Evolutionary conservation across 2,329 filamentous ascomycete species (phyloP), one percentile per base, ranked within the genome.

Genomic region (Annulohypoxylon truncatum): DNA sequence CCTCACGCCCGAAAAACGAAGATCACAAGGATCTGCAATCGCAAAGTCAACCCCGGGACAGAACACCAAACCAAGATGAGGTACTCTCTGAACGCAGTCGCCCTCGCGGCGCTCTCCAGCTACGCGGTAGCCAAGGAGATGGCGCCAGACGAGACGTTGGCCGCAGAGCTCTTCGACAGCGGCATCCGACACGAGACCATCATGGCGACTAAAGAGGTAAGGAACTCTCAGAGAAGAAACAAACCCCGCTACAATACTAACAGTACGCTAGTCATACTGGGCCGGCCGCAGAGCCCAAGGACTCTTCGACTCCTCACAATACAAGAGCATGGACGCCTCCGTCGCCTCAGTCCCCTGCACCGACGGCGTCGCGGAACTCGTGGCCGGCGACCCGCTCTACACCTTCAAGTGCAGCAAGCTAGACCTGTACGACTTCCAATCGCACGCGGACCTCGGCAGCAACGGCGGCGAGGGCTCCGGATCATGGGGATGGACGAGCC

Each of bases 401-500:
- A 68, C 70, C 13, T 76, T 76, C 69, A 74, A 74, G 70, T 76
- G 74, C 72, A 74, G 66, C 58, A 65, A 65, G 10, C 57, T 77
- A 4, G 77, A 79, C 71, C 73, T 79, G 18, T 78, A 79, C 71
- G 77, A 79, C 64, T 79, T 79, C 69, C 67, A 78, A 58, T 76
- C 76, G 6, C 78, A 79, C 67, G 74, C 69, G 5, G 73, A 77
- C 46, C 75, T 79, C 8, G 78, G 77, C 33, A 77, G 74, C 70
- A 72, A 71, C 42, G 73, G 66, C 22, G 77, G 76, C 18, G 73
- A 77, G 59, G 78, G 78, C 26, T 76, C 77, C 8, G 77, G 77
- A 2, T 84, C 82, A 0, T 87, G 84, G 84, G 85, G 85, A 4
- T 86, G 85, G 84, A 84, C 83, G 0, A 82, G 83, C 13, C 75